Evolutionary conservation across 2,329 filamentous ascomycete genomes (phyloP).

Genomic region (Ramichloridium luteum): DNA sequence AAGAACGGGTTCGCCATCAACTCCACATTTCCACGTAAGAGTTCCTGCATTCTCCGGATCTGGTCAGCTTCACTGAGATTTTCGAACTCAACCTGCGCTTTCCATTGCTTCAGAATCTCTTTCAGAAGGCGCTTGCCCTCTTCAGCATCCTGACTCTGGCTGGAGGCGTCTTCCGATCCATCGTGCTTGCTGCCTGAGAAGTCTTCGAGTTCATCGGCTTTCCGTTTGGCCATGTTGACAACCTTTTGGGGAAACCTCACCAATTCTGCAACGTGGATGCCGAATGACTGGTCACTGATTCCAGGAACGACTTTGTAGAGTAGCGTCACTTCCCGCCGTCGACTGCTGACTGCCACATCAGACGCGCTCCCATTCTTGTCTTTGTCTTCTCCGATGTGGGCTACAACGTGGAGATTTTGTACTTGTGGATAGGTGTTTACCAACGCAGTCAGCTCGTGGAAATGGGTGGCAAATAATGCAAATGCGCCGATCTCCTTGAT

Average conservation of each 20-base stretch:
- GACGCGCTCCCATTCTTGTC: slow-evolving; percentile 22
- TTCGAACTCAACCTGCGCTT: slow-evolving; percentile 50
- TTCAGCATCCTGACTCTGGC: slow-evolving; percentile 77
- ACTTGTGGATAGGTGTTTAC: slow-evolving; percentile 79
- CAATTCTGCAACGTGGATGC: slow-evolving; percentile 94
- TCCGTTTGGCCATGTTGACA: slow-evolving; percentile 96
- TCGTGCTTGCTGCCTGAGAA: slow-evolving; percentile 73
- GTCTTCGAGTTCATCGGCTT: slow-evolving; percentile 95
- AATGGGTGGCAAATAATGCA: slow-evolving; percentile 92
- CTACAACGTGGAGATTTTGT: slow-evolving; percentile 87
- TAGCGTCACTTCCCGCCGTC: slow-evolving; percentile 74
- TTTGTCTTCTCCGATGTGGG: slow-evolving; percentile 58
- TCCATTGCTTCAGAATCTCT: slow-evolving; percentile 73
- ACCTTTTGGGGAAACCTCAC: slow-evolving; percentile 96
- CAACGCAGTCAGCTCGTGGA: slow-evolving; percentile 90
- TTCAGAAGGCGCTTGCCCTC: slow-evolving; percentile 79
- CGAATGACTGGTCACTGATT: slow-evolving; percentile 93
- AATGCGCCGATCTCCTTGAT: slow-evolving; percentile 90
- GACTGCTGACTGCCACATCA: slow-evolving; percentile 33
- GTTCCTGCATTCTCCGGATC: slow-evolving; percentile 61
- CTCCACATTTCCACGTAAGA: slow-evolving; percentile 62
- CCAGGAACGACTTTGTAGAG: slow-evolving; percentile 94
- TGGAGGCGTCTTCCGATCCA: slow-evolving; percentile 40
- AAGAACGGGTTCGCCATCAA: slow-evolving; percentile 56
- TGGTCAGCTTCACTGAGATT: slow-evolving; percentile 58